A percentile compares a stretch with the other conserved stretches of the same genome.
These are phyloP conservation scores for Vigna nakashimae DNA, from an alignment of 306 rosid genomes.

Conservation along the genomic window DNA sequence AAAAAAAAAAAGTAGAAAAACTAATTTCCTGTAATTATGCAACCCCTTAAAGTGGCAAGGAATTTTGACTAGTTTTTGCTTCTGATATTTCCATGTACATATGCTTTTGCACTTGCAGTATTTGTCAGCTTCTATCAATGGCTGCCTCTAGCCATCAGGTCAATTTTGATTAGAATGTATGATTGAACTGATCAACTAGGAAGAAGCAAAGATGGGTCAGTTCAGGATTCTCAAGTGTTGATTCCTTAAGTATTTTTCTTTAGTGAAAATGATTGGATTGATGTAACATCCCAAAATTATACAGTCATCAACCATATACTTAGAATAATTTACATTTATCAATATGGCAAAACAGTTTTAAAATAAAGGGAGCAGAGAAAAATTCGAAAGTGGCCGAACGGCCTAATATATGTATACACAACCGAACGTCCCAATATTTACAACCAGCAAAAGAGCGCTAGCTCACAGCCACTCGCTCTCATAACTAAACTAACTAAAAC, in stretches of 20 bases:
- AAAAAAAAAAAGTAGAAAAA: neutral
- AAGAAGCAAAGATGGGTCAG: neutral
- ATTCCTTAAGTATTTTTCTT: neutral
- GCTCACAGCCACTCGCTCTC: too few relatives aligned
- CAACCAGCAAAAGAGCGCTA: too few relatives aligned
- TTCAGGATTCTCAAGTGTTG: slow-evolving; percentile 3
- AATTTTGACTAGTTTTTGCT: slow-evolving; percentile 19
- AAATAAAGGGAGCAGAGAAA: too few relatives aligned
- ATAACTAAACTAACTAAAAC: too few relatives aligned
- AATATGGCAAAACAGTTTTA: too few relatives aligned
- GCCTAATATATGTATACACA: too few relatives aligned
- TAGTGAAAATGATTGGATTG: neutral
- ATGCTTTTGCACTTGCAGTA: slow-evolving; percentile 18
- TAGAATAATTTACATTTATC: too few relatives aligned
- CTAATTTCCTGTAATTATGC: slow-evolving; percentile 34
- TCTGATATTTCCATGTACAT: slow-evolving; percentile 29
- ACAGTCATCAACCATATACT: too few relatives aligned
- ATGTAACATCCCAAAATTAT: too few relatives aligned
- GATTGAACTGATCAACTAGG: neutral
- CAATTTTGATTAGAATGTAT: slow-evolving; percentile 48
- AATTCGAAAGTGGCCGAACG: too few relatives aligned
- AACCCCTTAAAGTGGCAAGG: slow-evolving; percentile 27
- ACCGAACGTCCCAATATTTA: too few relatives aligned
- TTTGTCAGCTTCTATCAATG: slow-evolving; percentile 32
- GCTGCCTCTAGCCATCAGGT: slow-evolving; percentile 33